Conservation (phyloP, 306 rosid genomes). For the Corylus avellana region DNA sequence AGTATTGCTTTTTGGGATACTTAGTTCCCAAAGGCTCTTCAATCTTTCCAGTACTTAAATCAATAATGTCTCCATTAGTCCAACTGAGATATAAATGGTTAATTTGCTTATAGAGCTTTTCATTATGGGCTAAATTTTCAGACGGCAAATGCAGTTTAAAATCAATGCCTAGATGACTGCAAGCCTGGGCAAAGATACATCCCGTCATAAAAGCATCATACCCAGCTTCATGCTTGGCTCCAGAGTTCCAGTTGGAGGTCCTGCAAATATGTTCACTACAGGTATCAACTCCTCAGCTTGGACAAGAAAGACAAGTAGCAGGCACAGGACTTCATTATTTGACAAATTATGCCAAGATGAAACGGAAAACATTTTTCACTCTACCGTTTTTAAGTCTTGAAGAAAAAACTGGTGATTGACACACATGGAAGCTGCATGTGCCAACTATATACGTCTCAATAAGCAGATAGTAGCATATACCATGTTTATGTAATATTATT, state of each 20-base stretch:
- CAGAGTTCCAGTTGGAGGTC: conserved; percentile 88
- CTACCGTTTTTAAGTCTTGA: conserved; percentile 1
- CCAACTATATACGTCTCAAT: not conserved
- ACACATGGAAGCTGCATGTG: not conserved
- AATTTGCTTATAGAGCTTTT: conserved; percentile 58
- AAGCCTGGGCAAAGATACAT: conserved; percentile 80
- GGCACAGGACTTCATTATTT: not conserved
- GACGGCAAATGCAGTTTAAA: conserved; percentile 44
- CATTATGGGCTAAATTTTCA: conserved; percentile 53
- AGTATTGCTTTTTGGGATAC: conserved; percentile 40
- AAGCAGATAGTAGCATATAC: not conserved
- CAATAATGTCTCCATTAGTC: conserved; percentile 72
- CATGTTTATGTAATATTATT: not conserved
- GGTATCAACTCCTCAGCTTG: conserved; percentile 15
- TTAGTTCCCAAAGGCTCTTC: conserved; percentile 33
- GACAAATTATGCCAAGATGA: not conserved
- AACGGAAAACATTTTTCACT: not conserved
- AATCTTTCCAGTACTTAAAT: conserved; percentile 63
- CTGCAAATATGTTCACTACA: conserved; percentile 48
- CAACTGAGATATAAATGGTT: conserved; percentile 84
- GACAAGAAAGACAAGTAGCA: conserved; percentile 5
- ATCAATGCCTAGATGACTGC: conserved; percentile 70
- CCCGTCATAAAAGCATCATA: conserved; percentile 99
- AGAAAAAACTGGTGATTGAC: conserved; percentile 6
- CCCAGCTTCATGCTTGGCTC: conserved; percentile 96